Conservation (phyloP, 768 basidiomycete genomes). For the Mycena haematopus region DNA sequence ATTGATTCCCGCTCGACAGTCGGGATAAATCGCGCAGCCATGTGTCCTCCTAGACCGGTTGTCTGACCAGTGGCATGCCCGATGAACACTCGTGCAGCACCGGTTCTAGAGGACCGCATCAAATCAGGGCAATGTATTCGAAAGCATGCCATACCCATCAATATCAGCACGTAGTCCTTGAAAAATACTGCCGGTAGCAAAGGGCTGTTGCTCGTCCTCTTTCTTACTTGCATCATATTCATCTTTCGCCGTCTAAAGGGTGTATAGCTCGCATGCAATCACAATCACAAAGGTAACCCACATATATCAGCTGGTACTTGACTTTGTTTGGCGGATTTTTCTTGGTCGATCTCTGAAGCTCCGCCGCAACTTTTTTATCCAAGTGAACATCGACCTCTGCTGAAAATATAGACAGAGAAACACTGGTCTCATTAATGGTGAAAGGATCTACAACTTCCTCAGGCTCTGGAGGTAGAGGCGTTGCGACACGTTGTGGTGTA, state of each 20-base stretch:
- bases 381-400: slow-evolving; percentile 70
- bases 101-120: slow-evolving; percentile 50
- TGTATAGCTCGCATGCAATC: neutral
- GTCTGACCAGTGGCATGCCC: slow-evolving; percentile 93
- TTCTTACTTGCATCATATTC: slow-evolving; percentile 77
- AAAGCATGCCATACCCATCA: slow-evolving; percentile 61
- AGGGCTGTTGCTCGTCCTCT: slow-evolving; percentile 66
- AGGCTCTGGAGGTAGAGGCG: slow-evolving; percentile 42
- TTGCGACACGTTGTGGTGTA: slow-evolving; percentile 45
- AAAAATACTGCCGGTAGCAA: slow-evolving; percentile 80
- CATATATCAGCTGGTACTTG: slow-evolving; percentile 86
- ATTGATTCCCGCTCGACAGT: slow-evolving; percentile 96
- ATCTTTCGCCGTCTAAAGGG: slow-evolving; percentile 74
- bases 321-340: slow-evolving; percentile 85
- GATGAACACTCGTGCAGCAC: slow-evolving; percentile 84
- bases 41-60: slow-evolving; percentile 71
- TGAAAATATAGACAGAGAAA: slow-evolving; percentile 68
- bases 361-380: slow-evolving; percentile 68
- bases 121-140: slow-evolving; percentile 3
- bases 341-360: slow-evolving; percentile 91
- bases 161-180: slow-evolving; percentile 87
- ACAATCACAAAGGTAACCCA: slow-evolving; percentile 33
- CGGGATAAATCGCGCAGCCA: slow-evolving; percentile 87
- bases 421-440: slow-evolving; percentile 55
- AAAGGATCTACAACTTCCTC: slow-evolving; percentile 44